phyloP scores from a whole-genome alignment of 805 yeast species.

The Komagataella populi region DNA sequence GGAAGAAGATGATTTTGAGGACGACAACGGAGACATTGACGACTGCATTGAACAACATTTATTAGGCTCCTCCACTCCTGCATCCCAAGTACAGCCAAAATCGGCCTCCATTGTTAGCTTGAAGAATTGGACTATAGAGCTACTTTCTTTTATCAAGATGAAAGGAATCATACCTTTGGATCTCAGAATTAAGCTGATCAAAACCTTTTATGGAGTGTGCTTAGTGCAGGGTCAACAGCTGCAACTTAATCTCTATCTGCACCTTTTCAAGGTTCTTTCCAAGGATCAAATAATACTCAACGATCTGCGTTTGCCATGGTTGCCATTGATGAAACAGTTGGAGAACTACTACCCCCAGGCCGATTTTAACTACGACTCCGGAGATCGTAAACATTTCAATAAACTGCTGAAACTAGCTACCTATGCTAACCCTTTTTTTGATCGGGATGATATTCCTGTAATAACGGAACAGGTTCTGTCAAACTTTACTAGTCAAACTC shows the following conservation, averaged over 20 bases:
- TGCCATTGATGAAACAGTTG: slow-evolving; percentile 24
- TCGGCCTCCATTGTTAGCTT: slow-evolving; percentile 66
- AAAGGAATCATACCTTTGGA: slow-evolving; percentile 67
- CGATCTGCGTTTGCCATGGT: slow-evolving; percentile 35
- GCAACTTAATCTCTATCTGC: slow-evolving; percentile 44
- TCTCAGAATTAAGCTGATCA: slow-evolving; percentile 45
- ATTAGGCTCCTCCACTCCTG: slow-evolving; percentile 24
- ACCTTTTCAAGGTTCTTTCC: slow-evolving; percentile 45
- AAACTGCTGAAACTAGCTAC: slow-evolving; percentile 38
- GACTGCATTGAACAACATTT: slow-evolving; percentile 10
- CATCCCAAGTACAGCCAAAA: slow-evolving; percentile 48
- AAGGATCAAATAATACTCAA: slow-evolving; percentile 28
- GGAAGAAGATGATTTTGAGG: slow-evolving; percentile 23
- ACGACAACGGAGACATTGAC: slow-evolving; percentile 24
- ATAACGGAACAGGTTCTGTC: slow-evolving; percentile 38
- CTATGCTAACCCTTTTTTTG: slow-evolving; percentile 41
- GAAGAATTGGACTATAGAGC: slow-evolving; percentile 78
- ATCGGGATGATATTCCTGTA: slow-evolving; percentile 28
- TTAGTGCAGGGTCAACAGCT: slow-evolving; percentile 61
- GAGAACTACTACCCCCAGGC: slow-evolving; percentile 28
- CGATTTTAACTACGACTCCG: slow-evolving; percentile 30
- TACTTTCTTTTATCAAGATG: slow-evolving; percentile 64
- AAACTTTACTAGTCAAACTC: slow-evolving; percentile 39
- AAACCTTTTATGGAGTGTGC: slow-evolving; percentile 59
- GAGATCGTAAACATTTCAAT: slow-evolving; percentile 35